Evolutionary conservation across 176 grass and related monocot species (phyloP), one percentile per base, ranked within the genome.

Genomic region (Cocos nucifera): DNA sequence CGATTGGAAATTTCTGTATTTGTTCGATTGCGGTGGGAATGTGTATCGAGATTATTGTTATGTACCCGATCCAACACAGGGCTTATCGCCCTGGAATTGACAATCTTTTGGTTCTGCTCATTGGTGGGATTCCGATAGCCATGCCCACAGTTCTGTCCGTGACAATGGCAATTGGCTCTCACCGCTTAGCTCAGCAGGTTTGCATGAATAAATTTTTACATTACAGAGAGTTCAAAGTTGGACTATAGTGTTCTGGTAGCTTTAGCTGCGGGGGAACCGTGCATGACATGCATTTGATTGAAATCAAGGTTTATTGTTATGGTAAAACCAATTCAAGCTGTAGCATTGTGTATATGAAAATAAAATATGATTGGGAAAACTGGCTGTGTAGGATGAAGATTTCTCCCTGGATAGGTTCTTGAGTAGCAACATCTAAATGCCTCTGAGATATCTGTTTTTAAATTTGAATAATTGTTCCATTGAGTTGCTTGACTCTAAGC

Each of bases 101-200:
- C 67, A 89, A 89, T 67, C 81, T 85, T 52, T 51, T 89, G 57
- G 86, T 89, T 18, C 81, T 89, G 65, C 81, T 89, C 51, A 89
- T 89, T 78, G 86, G 86, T 61, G 86, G 86, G 28, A 89, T 89
- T 69, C 86, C 86, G 26, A 89, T 89, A 56, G 86, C 86, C 51
- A 89, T 89, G 86, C 86, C 86, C 0, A 89, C 86, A 1, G 86
- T 89, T 19, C 58, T 89, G 50, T 89, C 86, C 28, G 86, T 89
- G 7, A 89, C 86, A n/a, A 89, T 89, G 86, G 86, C 86, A 14
- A 85, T 89, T 54, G 86, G 86, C 9, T 82, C 86, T 14, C 86
- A 89, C 30, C 78, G 82, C 18, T 60, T 89, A 49, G 54, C 86
- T 49, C 81, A 89, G 66, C 85, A 88, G 85, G 85, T 87, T 56